Evolutionary conservation across 129 eudicot genomes (phyloP).

Genomic region (Artemisia tridentata): DNA sequence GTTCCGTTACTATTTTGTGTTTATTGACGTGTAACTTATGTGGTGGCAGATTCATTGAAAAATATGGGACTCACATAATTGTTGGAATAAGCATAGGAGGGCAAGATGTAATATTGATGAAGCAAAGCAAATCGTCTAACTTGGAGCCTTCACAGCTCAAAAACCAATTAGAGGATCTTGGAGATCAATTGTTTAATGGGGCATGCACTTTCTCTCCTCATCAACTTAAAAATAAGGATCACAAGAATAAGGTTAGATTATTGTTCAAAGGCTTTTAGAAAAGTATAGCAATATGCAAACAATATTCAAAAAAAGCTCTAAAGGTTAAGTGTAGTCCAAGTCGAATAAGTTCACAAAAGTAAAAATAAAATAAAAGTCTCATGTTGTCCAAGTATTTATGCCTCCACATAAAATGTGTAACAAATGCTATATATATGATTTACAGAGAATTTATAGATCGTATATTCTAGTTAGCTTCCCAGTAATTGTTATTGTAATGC

Average conservation of each 20-base stretch:
- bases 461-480: neutral
- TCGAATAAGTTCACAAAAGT: too few relatives aligned
- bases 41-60: constrained; percentile 69
- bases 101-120: constrained; percentile 67
- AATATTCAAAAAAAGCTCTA: too few relatives aligned
- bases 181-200: constrained; percentile 78
- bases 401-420: neutral
- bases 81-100: constrained; percentile 93
- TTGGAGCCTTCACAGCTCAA: constrained; percentile 70
- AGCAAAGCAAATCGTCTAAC: constrained; percentile 77
- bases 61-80: constrained; percentile 86
- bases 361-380: too few relatives aligned
- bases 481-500: neutral
- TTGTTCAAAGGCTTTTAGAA: too few relatives aligned
- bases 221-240: constrained; percentile 49
- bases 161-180: constrained; percentile 73
- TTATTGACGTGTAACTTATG: neutral
- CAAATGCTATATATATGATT: neutral
- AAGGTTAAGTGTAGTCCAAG: too few relatives aligned
- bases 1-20: neutral
- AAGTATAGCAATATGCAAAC: neutral
- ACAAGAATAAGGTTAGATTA: constrained; percentile 51
- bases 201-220: constrained; percentile 68
- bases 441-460: neutral
- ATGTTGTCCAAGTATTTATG: too few relatives aligned